These are phyloP conservation scores for Kwoniella sp. DNA, from an alignment of 768 basidiomycete species.

Conservation along the genomic window DNA sequence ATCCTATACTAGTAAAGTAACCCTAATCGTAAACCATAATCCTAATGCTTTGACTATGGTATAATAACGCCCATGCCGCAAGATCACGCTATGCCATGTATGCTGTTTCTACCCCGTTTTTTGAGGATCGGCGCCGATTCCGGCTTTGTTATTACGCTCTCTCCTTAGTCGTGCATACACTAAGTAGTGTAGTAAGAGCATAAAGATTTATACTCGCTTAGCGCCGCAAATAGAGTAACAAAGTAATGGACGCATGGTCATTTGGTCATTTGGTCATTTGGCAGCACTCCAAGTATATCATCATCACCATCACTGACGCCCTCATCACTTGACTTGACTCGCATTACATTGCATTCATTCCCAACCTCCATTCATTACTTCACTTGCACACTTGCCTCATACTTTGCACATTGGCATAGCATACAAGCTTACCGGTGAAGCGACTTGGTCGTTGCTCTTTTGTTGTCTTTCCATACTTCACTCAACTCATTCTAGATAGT, in stretches of 20 bases:
- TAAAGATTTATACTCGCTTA: constrained; percentile 1
- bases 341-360: not conserved
- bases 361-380: not conserved
- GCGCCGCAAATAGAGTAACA: not conserved
- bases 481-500: too few species aligned
- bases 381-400: not conserved
- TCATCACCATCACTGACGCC: not conserved
- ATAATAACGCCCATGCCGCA: too few species aligned
- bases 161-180: too few species aligned
- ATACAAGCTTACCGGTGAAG: too few species aligned
- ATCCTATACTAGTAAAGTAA: too few species aligned
- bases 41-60: too few species aligned
- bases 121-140: not conserved
- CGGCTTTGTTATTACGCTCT: not conserved
- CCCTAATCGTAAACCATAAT: too few species aligned
- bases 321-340: not conserved
- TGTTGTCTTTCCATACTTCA: not conserved
- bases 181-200: too few species aligned
- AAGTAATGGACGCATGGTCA: constrained; percentile 1
- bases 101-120: constrained; percentile 1
- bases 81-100: too few species aligned
- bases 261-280: not conserved
- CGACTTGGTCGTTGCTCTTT: not conserved
- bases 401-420: not conserved
- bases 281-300: not conserved